phyloP scores from a whole-genome alignment of 192 early-diverging fungal species.

The Umbelopsis sp. region DNA sequence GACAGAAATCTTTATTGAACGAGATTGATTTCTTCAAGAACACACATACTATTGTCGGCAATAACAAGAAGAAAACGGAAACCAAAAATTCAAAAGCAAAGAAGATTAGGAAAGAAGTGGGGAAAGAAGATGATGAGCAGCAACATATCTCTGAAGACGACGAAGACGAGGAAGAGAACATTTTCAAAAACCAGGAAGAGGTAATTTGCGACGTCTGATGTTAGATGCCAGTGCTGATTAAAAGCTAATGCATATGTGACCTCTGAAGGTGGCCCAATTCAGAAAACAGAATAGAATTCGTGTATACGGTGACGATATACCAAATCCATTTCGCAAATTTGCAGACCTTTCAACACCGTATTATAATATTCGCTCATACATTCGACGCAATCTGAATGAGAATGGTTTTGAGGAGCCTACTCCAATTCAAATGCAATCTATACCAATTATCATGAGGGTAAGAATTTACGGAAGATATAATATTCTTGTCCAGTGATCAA shows the following conservation, averaged over 20 bases:
- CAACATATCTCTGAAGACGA: constrained; percentile 4
- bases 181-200: not conserved
- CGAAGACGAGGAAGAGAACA: not conserved
- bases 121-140: constrained; percentile 27
- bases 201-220: not conserved
- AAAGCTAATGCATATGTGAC: not conserved
- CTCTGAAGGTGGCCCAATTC: constrained; percentile 40
- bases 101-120: constrained; percentile 22
- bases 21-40: constrained; percentile 53
- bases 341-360: constrained; percentile 67
- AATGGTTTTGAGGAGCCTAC: constrained; percentile 64
- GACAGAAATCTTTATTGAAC: constrained; percentile 29
- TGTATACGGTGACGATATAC: constrained; percentile 84
- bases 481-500: constrained; percentile 1
- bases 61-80: not conserved
- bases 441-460: constrained; percentile 76
- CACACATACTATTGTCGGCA: constrained; percentile 31
- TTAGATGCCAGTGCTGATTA: not conserved
- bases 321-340: constrained; percentile 83
- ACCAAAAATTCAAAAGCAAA: constrained; percentile 30
- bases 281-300: constrained; percentile 80
- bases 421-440: constrained; percentile 47
- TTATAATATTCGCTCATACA: constrained; percentile 69
- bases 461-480: not conserved
- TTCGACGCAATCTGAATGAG: constrained; percentile 71